Conservation (phyloP, 1,139 yeast species). For the Citeromyces hawaiiensis region DNA sequence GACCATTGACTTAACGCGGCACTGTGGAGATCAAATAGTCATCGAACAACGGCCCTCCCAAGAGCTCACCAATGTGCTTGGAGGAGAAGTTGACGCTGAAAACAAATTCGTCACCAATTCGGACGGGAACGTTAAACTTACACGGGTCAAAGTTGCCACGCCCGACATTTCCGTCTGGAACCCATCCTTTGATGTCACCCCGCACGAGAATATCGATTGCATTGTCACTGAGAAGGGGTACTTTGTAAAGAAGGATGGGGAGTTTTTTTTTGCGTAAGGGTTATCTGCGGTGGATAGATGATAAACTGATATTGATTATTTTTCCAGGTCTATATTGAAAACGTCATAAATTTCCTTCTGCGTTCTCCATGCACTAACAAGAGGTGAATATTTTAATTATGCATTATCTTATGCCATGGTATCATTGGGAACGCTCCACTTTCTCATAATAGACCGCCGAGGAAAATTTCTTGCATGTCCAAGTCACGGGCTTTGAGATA, state of each 20-base stretch:
- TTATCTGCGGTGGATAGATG: no score
- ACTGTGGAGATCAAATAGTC: conserved; percentile 56
- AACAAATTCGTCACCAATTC: conserved; percentile 11
- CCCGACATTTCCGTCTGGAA: conserved; percentile 85
- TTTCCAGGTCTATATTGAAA: no score
- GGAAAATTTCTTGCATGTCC: no score
- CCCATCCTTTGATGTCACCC: conserved; percentile 93
- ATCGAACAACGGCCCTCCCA: conserved; percentile 80
- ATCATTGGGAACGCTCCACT: no score
- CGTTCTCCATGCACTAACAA: no score
- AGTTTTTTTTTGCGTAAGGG: conserved; percentile 16
- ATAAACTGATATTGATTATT: no score
- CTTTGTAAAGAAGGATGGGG: conserved; percentile 31
- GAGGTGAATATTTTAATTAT: no score
- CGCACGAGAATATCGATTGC: conserved; percentile 68
- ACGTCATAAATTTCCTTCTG: no score
- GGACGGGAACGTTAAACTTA: conserved; percentile 11
- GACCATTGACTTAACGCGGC: conserved; percentile 62
- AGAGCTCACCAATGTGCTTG: conserved; percentile 69
- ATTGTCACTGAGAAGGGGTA: conserved; percentile 75
- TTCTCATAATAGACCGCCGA: no score
- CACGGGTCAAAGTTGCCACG: conserved; percentile 74
- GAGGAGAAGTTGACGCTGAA: conserved; percentile 32
- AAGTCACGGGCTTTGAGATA: conserved; percentile 63
- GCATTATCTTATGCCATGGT: no score